Base-by-base conservation (phyloP, 2,329 filamentous ascomycete genomes). In the Hypoxylon sp. region DNA sequence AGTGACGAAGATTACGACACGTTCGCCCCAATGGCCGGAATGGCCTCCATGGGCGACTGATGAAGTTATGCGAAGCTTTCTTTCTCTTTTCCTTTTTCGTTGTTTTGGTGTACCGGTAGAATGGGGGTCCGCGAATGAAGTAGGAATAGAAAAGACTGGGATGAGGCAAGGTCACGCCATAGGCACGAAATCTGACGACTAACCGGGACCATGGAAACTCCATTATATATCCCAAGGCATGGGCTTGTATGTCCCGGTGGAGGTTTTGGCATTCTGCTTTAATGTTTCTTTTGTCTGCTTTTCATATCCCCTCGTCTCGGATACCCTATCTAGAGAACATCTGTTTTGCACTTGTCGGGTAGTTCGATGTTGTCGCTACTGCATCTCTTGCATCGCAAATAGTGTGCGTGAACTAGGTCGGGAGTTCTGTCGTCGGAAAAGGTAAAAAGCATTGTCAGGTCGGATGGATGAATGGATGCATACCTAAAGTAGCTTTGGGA, bases 1-100 rank as follows among this genome's bases (percentile, higher is more conserved):
- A 87, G 84, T 62, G 87, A 88, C 56, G 87, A 89, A 44, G 85
- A 87, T 79, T 87, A 87, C 68, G 85, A 86, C 6, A 80, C 76
- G 13, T 81, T 80, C 65, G 79, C 77, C 4, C 78, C 78, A 2
- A 79, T 75, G 58, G 73, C 76, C 6, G 79, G 79, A 2, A 75
- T 80, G 73, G 76, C 77, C 6, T 74, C 73, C 6, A 74, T 76
- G 72, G 73, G 70, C 48, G 75, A 75, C 55, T 74, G 70, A 73
- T 44, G 31, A 50, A n/a, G 17, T 32, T 47, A 13, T 52, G 55
- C n/a, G 27, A 19, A 37, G 42, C 21, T 42, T 54, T 57, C 54
- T 58, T 32, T 32, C n/a, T 17, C 27, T 48, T 48, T 48, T 50
- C 55, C 42, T 54, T 29, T 60, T 53, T 65, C 15, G 3, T n/a